Percentiles rank a stretch among this genome's conserved stretches.
These are phyloP conservation scores for Syncephalastrum monosporum DNA, from an alignment of 371 early-diverging fungal species.

Conservation along the genomic window DNA sequence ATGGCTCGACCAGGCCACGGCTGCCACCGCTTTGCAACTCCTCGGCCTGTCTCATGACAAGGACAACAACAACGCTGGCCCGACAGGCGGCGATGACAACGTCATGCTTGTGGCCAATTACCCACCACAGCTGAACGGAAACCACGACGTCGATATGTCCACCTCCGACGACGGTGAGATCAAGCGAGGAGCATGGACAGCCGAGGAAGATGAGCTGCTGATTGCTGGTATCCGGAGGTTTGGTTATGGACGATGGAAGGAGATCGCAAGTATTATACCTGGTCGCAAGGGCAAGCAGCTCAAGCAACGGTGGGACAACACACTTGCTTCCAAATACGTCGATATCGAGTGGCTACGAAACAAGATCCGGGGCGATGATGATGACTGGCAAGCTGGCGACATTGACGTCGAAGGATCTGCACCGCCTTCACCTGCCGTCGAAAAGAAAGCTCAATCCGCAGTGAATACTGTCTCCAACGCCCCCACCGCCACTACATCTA, in stretches of 20 bases:
- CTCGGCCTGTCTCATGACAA: constrained; percentile 17
- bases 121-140: constrained; percentile 27
- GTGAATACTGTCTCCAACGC: background rate
- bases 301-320: constrained; percentile 41
- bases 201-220: constrained; percentile 34
- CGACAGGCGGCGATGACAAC: constrained; percentile 10
- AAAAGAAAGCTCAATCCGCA: constrained; percentile 2
- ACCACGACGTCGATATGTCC: constrained; percentile 9
- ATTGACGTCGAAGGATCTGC: constrained; percentile 23
- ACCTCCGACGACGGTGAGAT: too few relatives aligned
- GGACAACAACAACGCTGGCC: background rate
- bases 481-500: background rate
- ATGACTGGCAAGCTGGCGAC: constrained; percentile 14
- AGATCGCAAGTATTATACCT: constrained; percentile 36
- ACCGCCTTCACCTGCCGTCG: constrained; percentile 12
- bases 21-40: constrained; percentile 29
- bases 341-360: constrained; percentile 32
- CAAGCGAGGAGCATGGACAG: constrained; percentile 38
- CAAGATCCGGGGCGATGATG: constrained; percentile 22
- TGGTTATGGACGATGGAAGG: constrained; percentile 43
- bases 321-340: constrained; percentile 31
- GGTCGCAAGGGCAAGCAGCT: constrained; percentile 39
- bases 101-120: constrained; percentile 34
- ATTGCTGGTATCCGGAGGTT: constrained; percentile 31
- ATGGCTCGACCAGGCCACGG: constrained; percentile 27